Evolutionary conservation across 192 early-diverging fungal species (phyloP), one percentile per base, ranked within the genome.

Genomic region (Coemansia sp.): DNA sequence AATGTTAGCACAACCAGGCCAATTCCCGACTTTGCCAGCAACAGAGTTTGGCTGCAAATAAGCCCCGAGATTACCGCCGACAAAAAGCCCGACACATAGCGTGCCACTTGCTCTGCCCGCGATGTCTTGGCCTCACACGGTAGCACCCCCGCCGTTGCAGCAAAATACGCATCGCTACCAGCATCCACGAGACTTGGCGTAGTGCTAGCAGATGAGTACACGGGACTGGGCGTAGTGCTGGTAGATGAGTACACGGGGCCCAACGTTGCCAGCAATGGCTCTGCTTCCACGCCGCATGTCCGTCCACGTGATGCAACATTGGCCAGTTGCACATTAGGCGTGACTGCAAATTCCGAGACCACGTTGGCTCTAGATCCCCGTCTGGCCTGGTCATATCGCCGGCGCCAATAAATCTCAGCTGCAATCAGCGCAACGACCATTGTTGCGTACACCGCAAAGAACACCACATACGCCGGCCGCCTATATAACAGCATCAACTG

Each of bases 21-120:
- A 15, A 90, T 84, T 2, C 89, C 90, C 50, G 87, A 89, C 60
- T 92, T 92, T 49, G 90, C 90, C 70, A 90, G 88, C 56, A 92
- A 63, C 57, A 92, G 66, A 4, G 85, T 86, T 61, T 92, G 90
- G 56, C 87, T 87, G 57, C 87, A 87, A 21, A 92, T 81, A 54
- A 88, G 87, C 15, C 89, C 90, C 24, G 86, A 82, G 1, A 92
- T 65, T 32, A 86, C 65, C n/a, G 89, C 90, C 43, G 86, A 92
- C 11, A 87, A 76, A 23, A 87, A 75, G 19, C 88, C 88, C 0
- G 84, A 82, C 19, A 83, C 43, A 15, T 72, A 72, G 37, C 66
- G 69, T 10, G 79, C 79, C 22, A 63, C 55, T 35, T 66, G 78
- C n/a, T 47, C 69, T 15, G 51, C 56, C 0, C 58, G 60, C 12